phyloP scores from a whole-genome alignment of 2,329 filamentous ascomycete species.

The Colletotrichum paranaense region DNA sequence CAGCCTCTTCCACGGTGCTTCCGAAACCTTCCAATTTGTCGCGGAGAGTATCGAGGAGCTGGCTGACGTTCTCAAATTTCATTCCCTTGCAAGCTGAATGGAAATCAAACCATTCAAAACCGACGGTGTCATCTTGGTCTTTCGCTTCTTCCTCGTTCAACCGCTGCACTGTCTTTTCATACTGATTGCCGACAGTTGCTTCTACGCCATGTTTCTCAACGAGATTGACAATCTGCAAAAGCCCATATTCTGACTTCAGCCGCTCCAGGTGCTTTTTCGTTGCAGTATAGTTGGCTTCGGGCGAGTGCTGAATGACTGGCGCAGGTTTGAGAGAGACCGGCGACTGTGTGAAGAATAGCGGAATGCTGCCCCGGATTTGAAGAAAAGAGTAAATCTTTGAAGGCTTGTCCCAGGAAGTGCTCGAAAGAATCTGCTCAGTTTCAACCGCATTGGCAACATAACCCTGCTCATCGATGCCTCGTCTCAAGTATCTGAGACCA shows the following conservation, averaged over 20 bases:
- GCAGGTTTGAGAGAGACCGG: slow-evolving; percentile 93
- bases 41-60: slow-evolving; percentile 78
- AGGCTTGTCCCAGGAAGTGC: slow-evolving; percentile 70
- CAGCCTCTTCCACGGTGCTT: slow-evolving; percentile 71
- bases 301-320: slow-evolving; percentile 83
- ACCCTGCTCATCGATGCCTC: slow-evolving; percentile 91
- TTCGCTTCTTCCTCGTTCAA: slow-evolving; percentile 73
- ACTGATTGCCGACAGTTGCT: slow-evolving; percentile 80
- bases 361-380: slow-evolving; percentile 91
- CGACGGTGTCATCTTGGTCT: slow-evolving; percentile 56
- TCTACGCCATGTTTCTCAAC: slow-evolving; percentile 92
- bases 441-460: slow-evolving; percentile 92
- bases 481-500: slow-evolving; percentile 88
- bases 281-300: slow-evolving; percentile 80
- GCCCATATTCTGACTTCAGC: slow-evolving; percentile 77
- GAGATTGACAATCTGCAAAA: slow-evolving; percentile 82
- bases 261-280: slow-evolving; percentile 83
- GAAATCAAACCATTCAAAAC: slow-evolving; percentile 98
- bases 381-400: slow-evolving; percentile 83
- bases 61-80: slow-evolving; percentile 95
- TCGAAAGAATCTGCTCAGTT: slow-evolving; percentile 92
- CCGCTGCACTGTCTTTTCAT: slow-evolving; percentile 73
- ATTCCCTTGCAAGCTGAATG: slow-evolving; percentile 92
- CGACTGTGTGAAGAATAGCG: slow-evolving; percentile 93
- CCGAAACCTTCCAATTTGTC: slow-evolving; percentile 76